Conservation (phyloP, 306 rosid genomes). For the Ceratonia siliqua region DNA sequence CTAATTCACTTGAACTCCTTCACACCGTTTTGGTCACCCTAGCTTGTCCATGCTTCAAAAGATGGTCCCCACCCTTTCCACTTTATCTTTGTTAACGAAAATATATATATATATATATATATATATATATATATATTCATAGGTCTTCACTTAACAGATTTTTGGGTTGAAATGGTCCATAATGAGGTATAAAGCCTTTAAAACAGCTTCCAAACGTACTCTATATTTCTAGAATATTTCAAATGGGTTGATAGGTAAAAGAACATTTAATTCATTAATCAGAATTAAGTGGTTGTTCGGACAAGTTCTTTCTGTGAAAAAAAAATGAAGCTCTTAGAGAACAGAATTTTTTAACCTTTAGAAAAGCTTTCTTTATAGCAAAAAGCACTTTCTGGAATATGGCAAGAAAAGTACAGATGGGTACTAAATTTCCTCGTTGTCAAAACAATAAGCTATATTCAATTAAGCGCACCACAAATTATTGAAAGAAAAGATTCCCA, state of each 20-base stretch:
- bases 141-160: no score
- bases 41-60: no score
- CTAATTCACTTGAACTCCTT: no score
- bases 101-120: no score
- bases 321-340: background rate
- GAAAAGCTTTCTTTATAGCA: background rate
- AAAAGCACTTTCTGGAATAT: background rate
- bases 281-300: background rate
- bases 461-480: background rate
- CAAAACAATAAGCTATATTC: conserved; percentile 13
- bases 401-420: no score
- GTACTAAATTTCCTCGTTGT: background rate
- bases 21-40: no score
- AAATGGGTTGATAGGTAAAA: background rate
- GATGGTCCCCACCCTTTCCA: no score
- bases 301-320: background rate
- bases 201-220: background rate
- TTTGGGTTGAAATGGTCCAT: no score
- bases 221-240: background rate
- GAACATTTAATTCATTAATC: background rate
- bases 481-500: background rate
- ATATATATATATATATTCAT: no score
- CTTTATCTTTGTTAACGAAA: no score
- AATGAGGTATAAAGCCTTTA: no score
- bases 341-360: background rate